These are phyloP conservation scores for Lactarius trivialis DNA, from an alignment of 768 basidiomycete species.

Conservation along the genomic window DNA sequence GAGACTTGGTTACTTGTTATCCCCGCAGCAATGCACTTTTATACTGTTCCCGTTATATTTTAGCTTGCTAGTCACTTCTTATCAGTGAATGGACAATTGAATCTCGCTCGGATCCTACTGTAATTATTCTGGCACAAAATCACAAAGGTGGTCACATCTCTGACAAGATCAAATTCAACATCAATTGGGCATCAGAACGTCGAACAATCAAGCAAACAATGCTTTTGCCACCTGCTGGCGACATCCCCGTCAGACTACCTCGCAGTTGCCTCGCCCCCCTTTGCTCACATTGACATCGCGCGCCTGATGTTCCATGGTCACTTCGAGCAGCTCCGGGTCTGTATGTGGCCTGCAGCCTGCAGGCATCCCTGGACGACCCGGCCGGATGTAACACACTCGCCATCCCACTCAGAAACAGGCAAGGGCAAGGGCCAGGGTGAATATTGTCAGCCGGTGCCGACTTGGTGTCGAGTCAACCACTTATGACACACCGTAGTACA, in stretches of 20 bases:
- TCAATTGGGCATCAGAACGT: not conserved
- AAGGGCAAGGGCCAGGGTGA: no score
- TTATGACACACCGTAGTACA: no score
- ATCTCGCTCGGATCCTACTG: not conserved
- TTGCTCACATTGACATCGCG: not conserved
- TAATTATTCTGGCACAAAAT: not conserved
- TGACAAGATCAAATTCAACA: not conserved
- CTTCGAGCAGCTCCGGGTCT: not conserved
- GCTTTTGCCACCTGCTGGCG: not conserved
- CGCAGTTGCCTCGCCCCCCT: not conserved
- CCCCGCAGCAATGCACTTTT: not conserved
- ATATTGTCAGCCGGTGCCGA: no score
- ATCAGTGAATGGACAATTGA: not conserved
- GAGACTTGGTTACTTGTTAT: not conserved
- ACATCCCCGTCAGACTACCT: not conserved
- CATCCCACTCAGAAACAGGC: no score
- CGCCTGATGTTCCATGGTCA: not conserved
- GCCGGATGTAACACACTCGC: no score
- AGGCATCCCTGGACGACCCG: no score
- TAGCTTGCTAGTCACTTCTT: not conserved
- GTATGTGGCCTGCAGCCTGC: no score
- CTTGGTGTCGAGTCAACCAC: no score
- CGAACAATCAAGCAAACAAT: not conserved
- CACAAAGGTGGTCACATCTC: not conserved
- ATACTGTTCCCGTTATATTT: not conserved